These are phyloP conservation scores for Aspergillus sp. DNA, from an alignment of 2,329 filamentous ascomycete species.

Conservation along the genomic window DNA sequence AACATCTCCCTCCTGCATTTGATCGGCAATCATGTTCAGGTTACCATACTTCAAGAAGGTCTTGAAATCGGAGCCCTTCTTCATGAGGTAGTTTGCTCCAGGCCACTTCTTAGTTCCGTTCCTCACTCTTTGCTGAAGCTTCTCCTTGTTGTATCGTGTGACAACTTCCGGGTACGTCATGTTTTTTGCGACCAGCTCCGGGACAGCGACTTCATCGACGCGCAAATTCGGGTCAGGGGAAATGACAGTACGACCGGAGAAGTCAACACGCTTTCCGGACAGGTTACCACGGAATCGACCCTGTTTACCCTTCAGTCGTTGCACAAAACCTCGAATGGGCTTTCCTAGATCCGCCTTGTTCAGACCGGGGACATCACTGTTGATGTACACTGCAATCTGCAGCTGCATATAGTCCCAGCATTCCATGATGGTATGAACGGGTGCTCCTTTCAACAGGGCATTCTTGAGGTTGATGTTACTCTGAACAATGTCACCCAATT, in stretches of 20 bases:
- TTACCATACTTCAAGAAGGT: slow-evolving; percentile 74
- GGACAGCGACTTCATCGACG: slow-evolving; percentile 91
- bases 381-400: slow-evolving; percentile 96
- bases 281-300: slow-evolving; percentile 95
- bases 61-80: slow-evolving; percentile 68
- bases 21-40: slow-evolving; percentile 66
- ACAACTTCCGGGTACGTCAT: slow-evolving; percentile 92
- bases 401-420: slow-evolving; percentile 97
- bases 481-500: slow-evolving; percentile 93
- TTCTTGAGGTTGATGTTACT: slow-evolving; percentile 84
- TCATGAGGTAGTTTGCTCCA: slow-evolving; percentile 79
- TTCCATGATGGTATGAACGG: slow-evolving; percentile 88
- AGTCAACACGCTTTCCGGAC: slow-evolving; percentile 97
- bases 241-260: slow-evolving; percentile 95
- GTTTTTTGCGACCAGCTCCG: slow-evolving; percentile 88
- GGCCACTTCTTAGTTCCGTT: slow-evolving; percentile 80
- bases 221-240: slow-evolving; percentile 92
- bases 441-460: slow-evolving; percentile 76
- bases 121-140: slow-evolving; percentile 68
- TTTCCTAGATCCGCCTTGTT: slow-evolving; percentile 84
- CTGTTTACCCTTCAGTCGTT: slow-evolving; percentile 94
- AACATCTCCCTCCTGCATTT: slow-evolving; percentile 77
- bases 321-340: slow-evolving; percentile 87
- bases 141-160: slow-evolving; percentile 79
- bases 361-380: slow-evolving; percentile 92